Conservation (phyloP, 2,329 filamentous ascomycete species). For the Cryphonectria naterciae region DNA sequence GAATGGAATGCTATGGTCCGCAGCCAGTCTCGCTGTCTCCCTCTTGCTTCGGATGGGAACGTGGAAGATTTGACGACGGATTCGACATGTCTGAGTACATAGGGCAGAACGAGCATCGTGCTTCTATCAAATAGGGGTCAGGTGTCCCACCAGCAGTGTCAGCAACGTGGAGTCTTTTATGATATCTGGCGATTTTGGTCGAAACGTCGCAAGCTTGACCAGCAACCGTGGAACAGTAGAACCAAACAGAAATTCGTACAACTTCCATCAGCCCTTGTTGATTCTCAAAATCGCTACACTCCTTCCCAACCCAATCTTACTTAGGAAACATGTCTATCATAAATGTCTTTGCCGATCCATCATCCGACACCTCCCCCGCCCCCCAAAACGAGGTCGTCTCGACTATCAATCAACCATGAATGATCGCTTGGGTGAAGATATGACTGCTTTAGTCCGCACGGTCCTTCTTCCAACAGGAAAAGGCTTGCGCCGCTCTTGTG, state of each 20-base stretch:
- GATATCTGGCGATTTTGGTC: neutral
- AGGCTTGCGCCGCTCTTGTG: neutral
- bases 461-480: neutral
- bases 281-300: neutral
- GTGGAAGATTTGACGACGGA: neutral
- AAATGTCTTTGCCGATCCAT: neutral
- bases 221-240: neutral
- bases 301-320: neutral
- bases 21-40: neutral
- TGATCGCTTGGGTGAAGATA: neutral
- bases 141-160: neutral
- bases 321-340: too few relatives aligned
- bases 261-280: neutral
- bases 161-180: neutral
- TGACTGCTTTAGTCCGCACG: neutral
- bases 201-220: neutral
- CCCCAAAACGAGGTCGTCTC: too few relatives aligned
- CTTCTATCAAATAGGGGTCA: neutral
- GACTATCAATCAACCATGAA: neutral
- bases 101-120: neutral
- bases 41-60: neutral
- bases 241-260: neutral
- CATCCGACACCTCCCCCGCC: neutral
- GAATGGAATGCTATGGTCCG: neutral
- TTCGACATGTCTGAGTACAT: neutral